Percentiles rank a stretch among this genome's conserved stretches.
These are phyloP conservation scores for Alternaria alternata DNA, from an alignment of 2,329 filamentous ascomycete species.

Conservation along the genomic window DNA sequence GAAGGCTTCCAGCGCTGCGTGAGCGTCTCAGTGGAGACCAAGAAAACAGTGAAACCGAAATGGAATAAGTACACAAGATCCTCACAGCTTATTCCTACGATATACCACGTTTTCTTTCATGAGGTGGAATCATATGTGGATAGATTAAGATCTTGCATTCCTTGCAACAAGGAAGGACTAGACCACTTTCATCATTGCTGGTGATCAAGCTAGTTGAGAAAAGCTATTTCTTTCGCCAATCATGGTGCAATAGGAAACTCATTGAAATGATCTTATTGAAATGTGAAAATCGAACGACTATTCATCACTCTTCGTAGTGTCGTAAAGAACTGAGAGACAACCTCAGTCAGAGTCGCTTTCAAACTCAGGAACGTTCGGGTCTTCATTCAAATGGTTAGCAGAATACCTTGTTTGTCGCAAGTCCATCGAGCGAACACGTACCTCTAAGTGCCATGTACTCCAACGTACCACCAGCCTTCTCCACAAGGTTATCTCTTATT, in stretches of 20 bases:
- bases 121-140: background rate
- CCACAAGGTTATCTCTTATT: constrained; percentile 49
- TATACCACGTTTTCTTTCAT: background rate
- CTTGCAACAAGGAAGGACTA: background rate
- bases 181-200: background rate
- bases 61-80: background rate
- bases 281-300: background rate
- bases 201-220: background rate
- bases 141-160: background rate
- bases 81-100: background rate
- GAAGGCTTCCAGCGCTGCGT: background rate
- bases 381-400: constrained; percentile 33
- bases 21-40: background rate
- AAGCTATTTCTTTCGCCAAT: background rate
- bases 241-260: background rate
- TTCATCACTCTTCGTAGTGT: background rate
- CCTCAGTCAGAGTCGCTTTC: constrained; percentile 55
- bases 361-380: constrained; percentile 57
- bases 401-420: background rate
- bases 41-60: background rate
- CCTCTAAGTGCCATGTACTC: constrained; percentile 57
- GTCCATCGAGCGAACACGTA: constrained; percentile 28
- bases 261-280: background rate
- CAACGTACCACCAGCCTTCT: constrained; percentile 54
- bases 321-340: background rate